Evolutionary conservation across 352 stramenopile species (phyloP), one percentile per base, ranked within the genome.

Genomic region (Thraustochytrium sp.): DNA sequence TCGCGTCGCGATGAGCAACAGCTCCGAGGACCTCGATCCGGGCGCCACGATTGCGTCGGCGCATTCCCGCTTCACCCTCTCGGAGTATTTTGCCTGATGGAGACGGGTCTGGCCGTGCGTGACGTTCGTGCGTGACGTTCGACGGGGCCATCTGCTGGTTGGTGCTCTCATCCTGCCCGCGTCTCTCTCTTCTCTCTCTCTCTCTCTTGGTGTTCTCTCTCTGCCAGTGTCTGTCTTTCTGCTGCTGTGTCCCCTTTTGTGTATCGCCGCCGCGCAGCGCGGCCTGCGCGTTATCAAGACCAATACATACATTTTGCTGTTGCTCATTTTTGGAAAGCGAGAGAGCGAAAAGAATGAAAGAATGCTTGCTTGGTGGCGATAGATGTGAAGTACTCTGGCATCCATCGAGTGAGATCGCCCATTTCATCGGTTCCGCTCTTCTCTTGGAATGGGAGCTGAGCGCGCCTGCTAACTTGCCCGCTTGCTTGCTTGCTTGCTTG

Each of bases 51-150:
- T 80, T 29, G 68, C 68, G 9, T 13, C 42, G 0, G 26, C 40
- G 31, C 68, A 80, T 31, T 21, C 63, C 21, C 68, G 68, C 44
- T 80, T 80, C 51, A 80, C 18, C 11, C 68, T 80, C 5, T 36
- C 68, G 5, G 68, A 80, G 53, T 11, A 21, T 13, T 80, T 80
- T 46, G 68, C 76, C 23, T 54, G 53, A 26, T 11, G 1, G 0
- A 63, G 21, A 34, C 8, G 13, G 54, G 21, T 63, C 8, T 63
- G 13, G 26, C 34, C 8, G 8, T 8, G 8, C 54, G 54, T 63
- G 8, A 16, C 42, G 42, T 16, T 49, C 42, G 42, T 49, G 5
- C 5, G 5, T 16, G 42, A 16, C 42, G 42, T 49, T 16, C 5
- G 5, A 5, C 5, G 5, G 5, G 42, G 5, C 42, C 5, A 16